These are phyloP conservation scores for Cardamine occulta DNA, from an alignment of 345 rosid genomes.

Conservation along the genomic window DNA sequence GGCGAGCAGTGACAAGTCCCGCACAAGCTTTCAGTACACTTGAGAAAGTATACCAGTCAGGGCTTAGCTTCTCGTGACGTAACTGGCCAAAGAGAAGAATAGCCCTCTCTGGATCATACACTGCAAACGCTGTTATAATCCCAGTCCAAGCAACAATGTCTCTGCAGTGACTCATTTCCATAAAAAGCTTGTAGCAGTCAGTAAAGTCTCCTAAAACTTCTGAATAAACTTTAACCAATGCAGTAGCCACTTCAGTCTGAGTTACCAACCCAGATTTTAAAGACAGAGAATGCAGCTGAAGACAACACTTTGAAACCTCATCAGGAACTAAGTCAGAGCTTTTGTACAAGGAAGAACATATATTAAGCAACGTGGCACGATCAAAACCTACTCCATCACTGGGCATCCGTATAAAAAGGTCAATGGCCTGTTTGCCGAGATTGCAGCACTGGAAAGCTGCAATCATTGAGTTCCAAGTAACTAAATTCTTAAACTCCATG, in stretches of 20 bases:
- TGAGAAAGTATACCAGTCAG: constrained; percentile 84
- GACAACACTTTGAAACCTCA: constrained; percentile 52
- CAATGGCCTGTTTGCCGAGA: constrained; percentile 51
- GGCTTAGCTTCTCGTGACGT: constrained; percentile 52
- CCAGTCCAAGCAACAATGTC: constrained; percentile 84
- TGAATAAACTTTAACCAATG: constrained; percentile 79
- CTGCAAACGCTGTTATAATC: constrained; percentile 77
- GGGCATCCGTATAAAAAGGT: constrained; percentile 60
- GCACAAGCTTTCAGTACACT: constrained; percentile 82
- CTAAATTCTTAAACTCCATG: constrained; percentile 51
- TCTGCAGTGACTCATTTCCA: constrained; percentile 46
- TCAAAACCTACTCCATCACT: constrained; percentile 60
- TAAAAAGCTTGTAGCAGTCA: constrained; percentile 66
- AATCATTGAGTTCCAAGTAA: constrained; percentile 87
- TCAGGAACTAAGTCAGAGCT: constrained; percentile 40
- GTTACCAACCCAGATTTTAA: constrained; percentile 59
- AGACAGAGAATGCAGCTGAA: constrained; percentile 64
- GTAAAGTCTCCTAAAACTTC: constrained; percentile 57
- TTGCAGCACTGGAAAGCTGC: constrained; percentile 61
- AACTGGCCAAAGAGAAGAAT: constrained; percentile 63
- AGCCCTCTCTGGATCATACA: constrained; percentile 64
- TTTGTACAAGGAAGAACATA: constrained; percentile 64
- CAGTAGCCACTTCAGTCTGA: constrained; percentile 69
- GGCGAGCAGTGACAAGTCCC: constrained; percentile 66
- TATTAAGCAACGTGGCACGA: constrained; percentile 71